These are phyloP conservation scores for Roridomyces roridus DNA, from an alignment of 768 basidiomycete genomes.

Conservation along the genomic window DNA sequence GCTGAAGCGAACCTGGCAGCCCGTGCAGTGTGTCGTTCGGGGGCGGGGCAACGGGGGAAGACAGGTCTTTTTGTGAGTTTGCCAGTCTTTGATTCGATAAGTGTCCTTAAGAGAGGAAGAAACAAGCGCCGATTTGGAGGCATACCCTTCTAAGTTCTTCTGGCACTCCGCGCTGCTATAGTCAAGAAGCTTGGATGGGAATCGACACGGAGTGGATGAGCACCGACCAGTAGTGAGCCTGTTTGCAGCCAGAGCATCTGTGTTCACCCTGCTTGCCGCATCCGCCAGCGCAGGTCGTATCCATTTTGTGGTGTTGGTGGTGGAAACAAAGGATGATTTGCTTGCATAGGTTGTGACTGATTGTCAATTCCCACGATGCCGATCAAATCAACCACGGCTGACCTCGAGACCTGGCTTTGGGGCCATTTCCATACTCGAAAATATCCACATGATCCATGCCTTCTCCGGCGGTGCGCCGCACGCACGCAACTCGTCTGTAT, in stretches of 20 bases:
- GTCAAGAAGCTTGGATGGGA: no score
- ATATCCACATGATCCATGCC: no score
- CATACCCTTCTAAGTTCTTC: constrained; percentile 4
- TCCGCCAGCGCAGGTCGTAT: constrained; percentile 6
- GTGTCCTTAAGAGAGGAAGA: not conserved
- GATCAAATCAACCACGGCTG: no score
- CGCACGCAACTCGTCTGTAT: no score
- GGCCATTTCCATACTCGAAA: no score
- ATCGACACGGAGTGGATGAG: no score
- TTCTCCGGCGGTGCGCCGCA: no score
- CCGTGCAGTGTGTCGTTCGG: constrained; percentile 7
- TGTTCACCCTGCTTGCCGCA: not conserved
- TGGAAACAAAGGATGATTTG: no score
- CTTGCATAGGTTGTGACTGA: no score
- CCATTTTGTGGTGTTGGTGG: no score
- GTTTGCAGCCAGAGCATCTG: constrained; percentile 11
- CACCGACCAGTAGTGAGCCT: constrained; percentile 1
- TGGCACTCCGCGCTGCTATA: constrained; percentile 5
- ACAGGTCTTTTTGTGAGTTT: constrained; percentile 3
- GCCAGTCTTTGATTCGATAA: constrained; percentile 1
- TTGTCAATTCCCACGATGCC: no score
- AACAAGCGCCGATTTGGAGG: not conserved
- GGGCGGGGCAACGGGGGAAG: not conserved
- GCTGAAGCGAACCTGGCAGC: not conserved
- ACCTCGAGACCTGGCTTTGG: no score